Conservation (phyloP, 2,329 filamentous ascomycete species). For the Pestalotiopsis sp. region DNA sequence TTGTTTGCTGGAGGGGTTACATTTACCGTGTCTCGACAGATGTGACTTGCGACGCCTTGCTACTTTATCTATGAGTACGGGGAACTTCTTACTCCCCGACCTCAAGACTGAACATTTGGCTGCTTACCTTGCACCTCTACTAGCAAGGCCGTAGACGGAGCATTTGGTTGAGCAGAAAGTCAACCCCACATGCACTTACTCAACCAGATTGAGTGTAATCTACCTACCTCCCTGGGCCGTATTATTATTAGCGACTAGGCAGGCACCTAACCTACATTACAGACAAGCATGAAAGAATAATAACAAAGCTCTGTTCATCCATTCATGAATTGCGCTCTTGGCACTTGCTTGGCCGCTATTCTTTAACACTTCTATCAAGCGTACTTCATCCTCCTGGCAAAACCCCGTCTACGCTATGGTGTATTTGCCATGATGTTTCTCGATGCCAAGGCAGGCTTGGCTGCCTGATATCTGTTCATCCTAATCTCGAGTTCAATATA, state of each 20-base stretch:
- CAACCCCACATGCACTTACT: background rate
- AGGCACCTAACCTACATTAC: too few species aligned
- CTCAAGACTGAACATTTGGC: background rate
- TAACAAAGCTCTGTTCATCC: background rate
- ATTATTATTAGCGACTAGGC: too few species aligned
- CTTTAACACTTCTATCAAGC: background rate
- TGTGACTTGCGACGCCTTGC: background rate
- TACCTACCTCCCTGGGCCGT: background rate
- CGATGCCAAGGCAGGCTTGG: slow-evolving; percentile 6
- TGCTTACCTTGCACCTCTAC: background rate
- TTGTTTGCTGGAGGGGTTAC: background rate
- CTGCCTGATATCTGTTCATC: background rate
- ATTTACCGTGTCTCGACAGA: background rate
- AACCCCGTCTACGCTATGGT: background rate
- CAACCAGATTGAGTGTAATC: background rate
- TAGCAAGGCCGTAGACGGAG: background rate
- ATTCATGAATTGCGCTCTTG: background rate
- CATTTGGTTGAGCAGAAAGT: background rate
- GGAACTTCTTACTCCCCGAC: background rate
- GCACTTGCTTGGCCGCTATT: background rate
- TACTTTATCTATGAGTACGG: slow-evolving; percentile 1
- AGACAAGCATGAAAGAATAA: background rate
- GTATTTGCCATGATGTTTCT: background rate
- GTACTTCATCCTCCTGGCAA: background rate
- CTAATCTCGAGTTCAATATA: slow-evolving; percentile 9